Evolutionary conservation across 805 yeast species (phyloP).

Genomic region (Wickerhamomyces bisporus): DNA sequence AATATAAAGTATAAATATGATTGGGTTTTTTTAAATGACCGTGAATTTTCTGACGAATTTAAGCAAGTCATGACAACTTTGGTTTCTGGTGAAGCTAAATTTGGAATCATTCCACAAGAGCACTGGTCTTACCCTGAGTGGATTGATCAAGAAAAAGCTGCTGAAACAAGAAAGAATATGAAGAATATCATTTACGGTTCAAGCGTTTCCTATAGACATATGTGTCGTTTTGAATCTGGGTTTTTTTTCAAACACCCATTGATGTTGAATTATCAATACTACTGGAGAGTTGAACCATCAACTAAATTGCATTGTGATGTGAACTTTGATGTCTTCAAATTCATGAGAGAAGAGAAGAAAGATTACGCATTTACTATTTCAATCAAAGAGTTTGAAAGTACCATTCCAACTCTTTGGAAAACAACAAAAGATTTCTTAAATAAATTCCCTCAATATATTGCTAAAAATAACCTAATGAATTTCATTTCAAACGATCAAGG

Average conservation of each 20-base stretch:
- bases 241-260: conserved; percentile 78
- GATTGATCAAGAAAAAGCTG: conserved; percentile 70
- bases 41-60: conserved; percentile 77
- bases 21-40: conserved; percentile 94
- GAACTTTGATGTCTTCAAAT: conserved; percentile 74
- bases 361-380: conserved; percentile 76
- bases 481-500: conserved; percentile 74
- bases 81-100: conserved; percentile 72
- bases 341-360: conserved; percentile 72
- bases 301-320: conserved; percentile 78
- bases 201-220: conserved; percentile 71
- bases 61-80: conserved; percentile 59
- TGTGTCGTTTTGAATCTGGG: conserved; percentile 91
- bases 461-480: conserved; percentile 57
- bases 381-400: conserved; percentile 65
- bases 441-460: conserved; percentile 54
- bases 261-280: conserved; percentile 74
- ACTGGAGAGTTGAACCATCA: conserved; percentile 95
- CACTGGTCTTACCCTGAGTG: conserved; percentile 87
- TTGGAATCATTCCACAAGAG: conserved; percentile 74
- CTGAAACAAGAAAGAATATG: conserved; percentile 50
- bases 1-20: conserved; percentile 78
- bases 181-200: conserved; percentile 57
- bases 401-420: conserved; percentile 75
- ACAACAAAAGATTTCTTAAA: conserved; percentile 57